Evolutionary conservation across 352 stramenopile species (phyloP).

Genomic region (Detonula confervacea): DNA sequence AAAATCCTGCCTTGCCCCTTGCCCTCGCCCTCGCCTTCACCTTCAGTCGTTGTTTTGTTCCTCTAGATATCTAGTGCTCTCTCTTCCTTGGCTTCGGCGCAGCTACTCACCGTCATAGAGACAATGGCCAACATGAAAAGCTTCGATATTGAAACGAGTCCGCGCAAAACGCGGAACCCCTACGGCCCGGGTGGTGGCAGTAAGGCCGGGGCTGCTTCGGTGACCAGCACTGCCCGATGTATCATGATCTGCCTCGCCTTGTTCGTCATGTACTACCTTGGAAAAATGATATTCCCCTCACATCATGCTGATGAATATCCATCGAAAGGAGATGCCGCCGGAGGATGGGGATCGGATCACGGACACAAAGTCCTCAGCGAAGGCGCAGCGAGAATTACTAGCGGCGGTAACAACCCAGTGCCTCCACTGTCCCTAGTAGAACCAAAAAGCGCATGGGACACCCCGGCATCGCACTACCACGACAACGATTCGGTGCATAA

Average conservation of each 20-base stretch:
- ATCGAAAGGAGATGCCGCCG: constrained; percentile 26
- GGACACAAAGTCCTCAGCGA: constrained; percentile 13
- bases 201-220: neutral
- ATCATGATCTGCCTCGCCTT: constrained; percentile 37
- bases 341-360: constrained; percentile 30
- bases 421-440: neutral
- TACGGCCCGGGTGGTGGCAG: constrained; percentile 18
- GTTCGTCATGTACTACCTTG: constrained; percentile 15
- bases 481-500: neutral
- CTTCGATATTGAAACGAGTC: constrained; percentile 26
- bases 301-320: constrained; percentile 8
- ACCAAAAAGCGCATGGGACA: neutral
- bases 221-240: constrained; percentile 13
- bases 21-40: too few species aligned
- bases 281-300: constrained; percentile 10
- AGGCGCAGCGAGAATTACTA: neutral
- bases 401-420: neutral
- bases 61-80: too few species aligned
- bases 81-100: too few species aligned
- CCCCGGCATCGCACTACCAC: neutral
- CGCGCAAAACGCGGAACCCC: constrained; percentile 12
- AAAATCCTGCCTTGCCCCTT: too few species aligned
- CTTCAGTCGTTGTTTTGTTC: too few species aligned
- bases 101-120: too few species aligned
- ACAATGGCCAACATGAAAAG: constrained; percentile 23